Evolutionary conservation across 176 grass and related monocot species (phyloP).

Genomic region (Alloteropsis semialata): DNA sequence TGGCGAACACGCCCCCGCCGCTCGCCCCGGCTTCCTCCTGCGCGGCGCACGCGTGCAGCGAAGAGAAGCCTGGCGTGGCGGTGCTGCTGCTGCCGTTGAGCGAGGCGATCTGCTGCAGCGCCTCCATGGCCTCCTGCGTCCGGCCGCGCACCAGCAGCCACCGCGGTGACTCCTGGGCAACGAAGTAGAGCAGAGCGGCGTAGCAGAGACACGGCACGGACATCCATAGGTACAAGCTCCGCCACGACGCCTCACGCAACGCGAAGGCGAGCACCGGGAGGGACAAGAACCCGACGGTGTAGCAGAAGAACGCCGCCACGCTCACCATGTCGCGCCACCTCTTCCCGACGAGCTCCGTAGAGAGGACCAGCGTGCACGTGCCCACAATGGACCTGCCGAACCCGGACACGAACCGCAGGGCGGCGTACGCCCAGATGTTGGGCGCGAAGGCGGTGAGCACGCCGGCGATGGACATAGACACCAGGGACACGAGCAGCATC

Average conservation of each 20-base stretch:
- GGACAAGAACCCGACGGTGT: not conserved
- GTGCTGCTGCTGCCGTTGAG: not conserved
- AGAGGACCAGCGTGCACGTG: constrained; percentile 55
- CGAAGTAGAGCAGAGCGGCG: not conserved
- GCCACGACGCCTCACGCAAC: not conserved
- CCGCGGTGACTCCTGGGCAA: not conserved
- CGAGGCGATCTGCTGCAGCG: not conserved
- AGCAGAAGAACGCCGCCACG: constrained; percentile 41
- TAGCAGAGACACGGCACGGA: not conserved
- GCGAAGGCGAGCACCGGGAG: not conserved
- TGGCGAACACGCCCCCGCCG: not conserved
- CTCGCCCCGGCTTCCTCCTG: not conserved
- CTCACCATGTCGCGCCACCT: constrained; percentile 57
- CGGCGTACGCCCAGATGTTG: constrained; percentile 77
- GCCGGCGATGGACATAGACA: constrained; percentile 54
- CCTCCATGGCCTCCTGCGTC: not conserved
- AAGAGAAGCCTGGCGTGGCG: not conserved
- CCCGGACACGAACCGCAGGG: constrained; percentile 49
- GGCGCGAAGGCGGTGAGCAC: constrained; percentile 44
- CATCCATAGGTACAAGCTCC: not conserved
- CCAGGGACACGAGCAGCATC: constrained; percentile 50
- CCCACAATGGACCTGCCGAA: constrained; percentile 52
- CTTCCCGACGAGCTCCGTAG: constrained; percentile 62
- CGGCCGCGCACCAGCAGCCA: not conserved
- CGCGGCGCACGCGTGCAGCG: not conserved